Evolutionary conservation across 345 rosid species (phyloP).

Genomic region (Hypericum perforatum): DNA sequence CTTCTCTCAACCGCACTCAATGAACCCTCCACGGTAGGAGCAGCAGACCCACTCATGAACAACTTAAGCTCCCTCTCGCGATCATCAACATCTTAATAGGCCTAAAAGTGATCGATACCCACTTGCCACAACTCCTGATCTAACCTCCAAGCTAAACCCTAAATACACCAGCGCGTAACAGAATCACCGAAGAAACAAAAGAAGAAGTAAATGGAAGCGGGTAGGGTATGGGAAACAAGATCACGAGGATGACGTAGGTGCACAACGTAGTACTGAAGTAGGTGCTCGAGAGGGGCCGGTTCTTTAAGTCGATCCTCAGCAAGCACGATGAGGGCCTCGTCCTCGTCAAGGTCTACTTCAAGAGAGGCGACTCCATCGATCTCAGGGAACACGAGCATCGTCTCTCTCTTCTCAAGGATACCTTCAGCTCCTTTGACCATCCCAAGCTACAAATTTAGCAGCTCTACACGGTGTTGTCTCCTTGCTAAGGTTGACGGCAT

Average conservation of each 20-base stretch:
- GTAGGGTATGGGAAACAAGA: constrained; percentile 75
- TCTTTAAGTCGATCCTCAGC: constrained; percentile 90
- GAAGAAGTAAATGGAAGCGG: background rate
- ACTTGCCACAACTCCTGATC: too few relatives aligned
- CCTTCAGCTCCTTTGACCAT: constrained; percentile 60
- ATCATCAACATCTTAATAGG: too few relatives aligned
- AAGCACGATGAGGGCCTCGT: constrained; percentile 98
- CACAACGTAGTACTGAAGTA: constrained; percentile 85
- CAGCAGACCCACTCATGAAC: too few relatives aligned
- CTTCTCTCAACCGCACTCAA: too few relatives aligned
- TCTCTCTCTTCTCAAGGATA: constrained; percentile 53
- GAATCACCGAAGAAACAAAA: background rate
- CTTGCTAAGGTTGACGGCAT: too few relatives aligned
- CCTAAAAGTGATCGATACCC: too few relatives aligned
- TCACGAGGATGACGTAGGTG: constrained; percentile 91
- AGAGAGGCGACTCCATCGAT: constrained; percentile 96
- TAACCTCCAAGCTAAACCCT: too few relatives aligned
- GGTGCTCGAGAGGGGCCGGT: constrained; percentile 78
- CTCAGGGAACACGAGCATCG: constrained; percentile 87
- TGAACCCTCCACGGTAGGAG: too few relatives aligned
- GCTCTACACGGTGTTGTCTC: too few relatives aligned
- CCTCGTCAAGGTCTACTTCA: constrained; percentile 96
- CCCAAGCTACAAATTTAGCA: too few relatives aligned
- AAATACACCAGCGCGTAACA: background rate
- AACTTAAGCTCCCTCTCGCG: too few relatives aligned